Evolutionary conservation across 169 alveolate species (phyloP), one percentile per base, ranked within the genome.

Genomic region (Eimeria tenella): DNA sequence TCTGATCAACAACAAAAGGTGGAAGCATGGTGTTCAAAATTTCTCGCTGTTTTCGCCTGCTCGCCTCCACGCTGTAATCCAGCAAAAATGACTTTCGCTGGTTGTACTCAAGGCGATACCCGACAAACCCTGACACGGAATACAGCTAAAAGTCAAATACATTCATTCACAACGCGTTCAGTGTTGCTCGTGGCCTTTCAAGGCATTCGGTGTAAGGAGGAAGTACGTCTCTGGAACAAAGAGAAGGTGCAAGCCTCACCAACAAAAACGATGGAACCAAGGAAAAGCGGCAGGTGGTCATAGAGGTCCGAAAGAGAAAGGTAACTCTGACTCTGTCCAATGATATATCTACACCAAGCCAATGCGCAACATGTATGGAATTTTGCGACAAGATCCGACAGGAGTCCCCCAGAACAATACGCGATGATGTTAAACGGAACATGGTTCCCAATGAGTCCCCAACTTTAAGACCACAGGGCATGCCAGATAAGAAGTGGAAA

Each of bases 11-110:
- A 58, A 98, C 98, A 90, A 96, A 97, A 23, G 97, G 95, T 1
- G 99, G 99, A 49, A 98, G 98, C 99, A 97, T 97, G 23, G 98
- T 97, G 94, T 97, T 97, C 56, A 98, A 96, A 65, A 98, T 97
- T 94, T 97, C 98, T 71, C 98, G 96, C 91, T 98, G 98, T 96
- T 97, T 96, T 90, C 97, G 91, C 86, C 98, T 90, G 63, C 97
- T 95, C 49, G 96, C 95, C 77, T 95, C 96, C 60, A 96, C 97
- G 50, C 98, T 88, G 95, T 96, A 97, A 94, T 97, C 98, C 60
- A 97, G 88, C 21, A 83, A 60, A 88, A 94, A 98, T 79, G 96
- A 95, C 82, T 96, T 96, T 86, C 99, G 86, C 91, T 95, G 96
- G 84, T 97, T 95, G 94, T 96, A 96, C 92, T 97, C 99, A 31